Percentiles rank a stretch among this genome's conserved stretches.
Evolutionary conservation across 768 basidiomycete genomes (phyloP).

Genomic region (Naematelia encephala): DNA sequence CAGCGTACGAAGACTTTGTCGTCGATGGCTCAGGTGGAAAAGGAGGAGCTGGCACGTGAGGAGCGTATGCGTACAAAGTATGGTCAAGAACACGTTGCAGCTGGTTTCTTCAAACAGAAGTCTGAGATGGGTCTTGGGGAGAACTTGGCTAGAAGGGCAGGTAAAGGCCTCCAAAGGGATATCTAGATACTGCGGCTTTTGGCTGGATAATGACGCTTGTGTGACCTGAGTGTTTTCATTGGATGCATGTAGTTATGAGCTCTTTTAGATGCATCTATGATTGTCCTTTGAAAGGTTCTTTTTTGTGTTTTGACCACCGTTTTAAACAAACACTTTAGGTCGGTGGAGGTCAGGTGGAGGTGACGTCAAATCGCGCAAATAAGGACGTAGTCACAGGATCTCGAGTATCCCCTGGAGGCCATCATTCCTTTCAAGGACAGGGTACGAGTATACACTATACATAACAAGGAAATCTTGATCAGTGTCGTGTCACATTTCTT

Average conservation of each 20-base stretch:
- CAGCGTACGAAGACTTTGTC: constrained; percentile 72
- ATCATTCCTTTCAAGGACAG: background rate
- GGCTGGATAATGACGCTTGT: too few species aligned
- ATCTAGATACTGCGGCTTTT: constrained; percentile 18
- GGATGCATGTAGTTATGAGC: too few species aligned
- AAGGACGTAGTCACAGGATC: too few species aligned
- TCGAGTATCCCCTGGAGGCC: background rate
- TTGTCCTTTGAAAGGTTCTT: too few species aligned
- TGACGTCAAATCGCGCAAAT: constrained; percentile 9
- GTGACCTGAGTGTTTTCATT: background rate
- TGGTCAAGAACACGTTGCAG: constrained; percentile 70
- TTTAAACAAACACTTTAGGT: background rate
- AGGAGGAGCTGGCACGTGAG: constrained; percentile 70
- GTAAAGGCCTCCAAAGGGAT: constrained; percentile 49
- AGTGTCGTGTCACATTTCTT: background rate
- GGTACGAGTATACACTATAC: background rate
- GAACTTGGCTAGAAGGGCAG: constrained; percentile 43
- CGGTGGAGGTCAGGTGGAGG: background rate
- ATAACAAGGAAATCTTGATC: background rate
- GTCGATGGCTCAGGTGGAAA: constrained; percentile 69
- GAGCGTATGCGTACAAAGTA: constrained; percentile 59
- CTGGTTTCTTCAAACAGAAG: constrained; percentile 74
- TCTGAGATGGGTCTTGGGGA: constrained; percentile 52
- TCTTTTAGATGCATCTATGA: too few species aligned
- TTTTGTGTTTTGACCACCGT: background rate